phyloP scores from a whole-genome alignment of 2,329 filamentous ascomycete species.

The Bipolaris victoriae region DNA sequence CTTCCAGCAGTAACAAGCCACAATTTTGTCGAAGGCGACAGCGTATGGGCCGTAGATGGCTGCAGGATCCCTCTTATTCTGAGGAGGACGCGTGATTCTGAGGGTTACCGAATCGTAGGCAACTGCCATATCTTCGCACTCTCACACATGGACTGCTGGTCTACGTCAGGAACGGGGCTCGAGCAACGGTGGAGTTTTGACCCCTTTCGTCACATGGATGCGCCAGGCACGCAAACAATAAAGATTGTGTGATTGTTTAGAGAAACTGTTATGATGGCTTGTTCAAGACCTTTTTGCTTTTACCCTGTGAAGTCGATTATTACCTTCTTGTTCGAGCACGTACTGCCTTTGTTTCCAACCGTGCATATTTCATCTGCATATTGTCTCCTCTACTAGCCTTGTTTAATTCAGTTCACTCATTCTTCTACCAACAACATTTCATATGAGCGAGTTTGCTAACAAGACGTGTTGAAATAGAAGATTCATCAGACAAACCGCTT shows the following conservation, averaged over 20 bases:
- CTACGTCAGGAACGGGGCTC: conserved; percentile 11
- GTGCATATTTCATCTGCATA: too few species aligned
- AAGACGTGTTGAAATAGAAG: too few species aligned
- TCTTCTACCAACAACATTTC: too few species aligned
- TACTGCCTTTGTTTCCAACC: too few species aligned
- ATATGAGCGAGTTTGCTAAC: too few species aligned
- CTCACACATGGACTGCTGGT: conserved; percentile 18
- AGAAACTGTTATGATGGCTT: neutral
- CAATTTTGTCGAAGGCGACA: conserved; percentile 14
- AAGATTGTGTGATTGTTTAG: conserved; percentile 7
- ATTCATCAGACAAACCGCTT: too few species aligned
- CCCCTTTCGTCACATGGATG: conserved; percentile 19
- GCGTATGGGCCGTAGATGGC: conserved; percentile 20
- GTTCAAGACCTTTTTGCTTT: neutral
- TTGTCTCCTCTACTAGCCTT: too few species aligned
- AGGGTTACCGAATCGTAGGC: conserved; percentile 12
- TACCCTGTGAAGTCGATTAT: neutral
- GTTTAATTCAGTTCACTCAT: too few species aligned
- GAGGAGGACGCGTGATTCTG: neutral
- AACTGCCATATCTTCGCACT: conserved; percentile 17
- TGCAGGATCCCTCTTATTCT: conserved; percentile 16
- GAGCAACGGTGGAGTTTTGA: conserved; percentile 19
- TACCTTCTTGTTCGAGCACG: neutral
- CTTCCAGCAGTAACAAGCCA: conserved; percentile 10
- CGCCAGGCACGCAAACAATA: conserved; percentile 13